Base-by-base conservation (phyloP, 352 stramenopile species). In the Globisporangium polare region DNA sequence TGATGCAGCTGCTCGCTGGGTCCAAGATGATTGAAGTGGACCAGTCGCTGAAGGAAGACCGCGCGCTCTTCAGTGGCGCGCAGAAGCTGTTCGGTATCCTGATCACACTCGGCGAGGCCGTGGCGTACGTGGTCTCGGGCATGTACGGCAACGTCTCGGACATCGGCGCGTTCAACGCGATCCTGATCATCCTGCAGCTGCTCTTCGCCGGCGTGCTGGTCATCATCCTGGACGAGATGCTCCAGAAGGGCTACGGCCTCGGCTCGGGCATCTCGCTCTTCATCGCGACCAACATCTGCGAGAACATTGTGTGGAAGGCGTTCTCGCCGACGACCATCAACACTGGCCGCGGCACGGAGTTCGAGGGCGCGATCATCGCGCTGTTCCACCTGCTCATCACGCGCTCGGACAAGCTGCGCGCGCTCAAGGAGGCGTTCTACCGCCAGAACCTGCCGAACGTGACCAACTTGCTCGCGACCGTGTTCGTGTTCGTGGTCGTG, bases 41-140 rank as follows among this genome's bases (percentile, higher is more conserved):
- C 72, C 95, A 98, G 80, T 96, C 95, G 65, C 90, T 99, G 50
- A 99, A 99, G 83, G 97, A 99, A 78, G 97, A 99, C 79, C 90
- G 97, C 29, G 95, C 95, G 52, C 82, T 99, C 18, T 99, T 99
- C 72, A 93, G 83, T 15, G 97, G 95, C 59, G 97, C 97, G n/a
- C 97, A 99, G 75, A 99, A 99, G 71, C 88, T 99, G 5, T 99
- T 99, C 74, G 97, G 97, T 65, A 99, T 99, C 74, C 78, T 99
- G 52, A 99, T 99, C 72, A 99, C 97, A 31, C 81, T 99, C 39
- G 96, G 95, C 60, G 96, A 99, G 78, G 97, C 97, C 43, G 97
- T 99, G 62, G 97, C 97, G 46, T 99, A 99, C 75, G 97, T 99
- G 54, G 92, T 99, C 37, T 97, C 85, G 60, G 97, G 97, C 74